A percentile compares a stretch with the other conserved stretches of the same genome.
Evolutionary conservation across 192 early-diverging fungal species (phyloP).

Genomic region (Coemansia sp.): DNA sequence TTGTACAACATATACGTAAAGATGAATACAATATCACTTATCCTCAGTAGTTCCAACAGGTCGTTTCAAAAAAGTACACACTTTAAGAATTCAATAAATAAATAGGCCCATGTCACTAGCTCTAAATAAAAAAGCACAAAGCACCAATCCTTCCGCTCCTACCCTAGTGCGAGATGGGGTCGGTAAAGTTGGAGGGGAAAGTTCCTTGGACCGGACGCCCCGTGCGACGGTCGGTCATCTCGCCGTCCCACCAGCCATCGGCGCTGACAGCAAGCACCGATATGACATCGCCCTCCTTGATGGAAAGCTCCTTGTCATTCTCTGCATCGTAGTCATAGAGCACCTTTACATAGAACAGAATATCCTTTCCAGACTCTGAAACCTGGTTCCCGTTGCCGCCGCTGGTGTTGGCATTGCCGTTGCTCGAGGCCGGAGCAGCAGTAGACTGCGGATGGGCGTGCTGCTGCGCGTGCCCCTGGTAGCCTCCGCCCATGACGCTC

Average conservation of each 20-base stretch:
- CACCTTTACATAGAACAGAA: slow-evolving; percentile 50
- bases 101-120: no score
- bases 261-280: slow-evolving; percentile 44
- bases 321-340: slow-evolving; percentile 55
- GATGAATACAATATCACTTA: no score
- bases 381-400: slow-evolving; percentile 1
- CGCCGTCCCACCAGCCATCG: slow-evolving; percentile 55
- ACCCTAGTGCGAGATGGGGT: slow-evolving; percentile 31
- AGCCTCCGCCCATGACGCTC: slow-evolving; percentile 28
- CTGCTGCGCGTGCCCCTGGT: slow-evolving; percentile 9
- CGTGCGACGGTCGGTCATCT: slow-evolving; percentile 41
- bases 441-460: no score
- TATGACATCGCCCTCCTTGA: slow-evolving; percentile 45
- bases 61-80: no score
- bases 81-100: no score
- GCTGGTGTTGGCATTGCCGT: not conserved
- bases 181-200: slow-evolving; percentile 53
- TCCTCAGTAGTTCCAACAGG: no score
- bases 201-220: slow-evolving; percentile 34
- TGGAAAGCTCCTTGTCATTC: slow-evolving; percentile 43
- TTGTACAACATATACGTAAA: no score
- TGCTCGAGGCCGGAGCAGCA: not conserved
- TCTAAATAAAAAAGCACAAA: no score
- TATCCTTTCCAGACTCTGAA: slow-evolving; percentile 30
- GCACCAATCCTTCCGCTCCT: no score